These are phyloP conservation scores for Wickerhamomyces pijperi DNA, from an alignment of 805 yeast species.

Conservation along the genomic window DNA sequence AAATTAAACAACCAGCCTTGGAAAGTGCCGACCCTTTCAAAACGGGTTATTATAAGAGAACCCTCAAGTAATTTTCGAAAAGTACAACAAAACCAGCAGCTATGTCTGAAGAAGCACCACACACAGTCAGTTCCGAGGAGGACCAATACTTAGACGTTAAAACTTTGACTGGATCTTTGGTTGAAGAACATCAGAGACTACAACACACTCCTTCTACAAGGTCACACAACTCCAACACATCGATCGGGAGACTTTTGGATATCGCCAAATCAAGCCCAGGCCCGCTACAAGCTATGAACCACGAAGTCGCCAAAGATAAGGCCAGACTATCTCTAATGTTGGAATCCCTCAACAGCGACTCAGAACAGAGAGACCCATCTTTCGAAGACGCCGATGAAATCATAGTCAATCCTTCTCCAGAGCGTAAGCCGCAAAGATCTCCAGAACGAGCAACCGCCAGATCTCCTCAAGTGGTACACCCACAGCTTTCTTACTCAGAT, in stretches of 20 bases:
- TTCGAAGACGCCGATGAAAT: constrained; percentile 15
- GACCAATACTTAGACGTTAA: background rate
- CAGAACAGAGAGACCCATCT: background rate
- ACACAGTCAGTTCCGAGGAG: background rate
- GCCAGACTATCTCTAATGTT: constrained; percentile 8
- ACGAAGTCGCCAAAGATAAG: constrained; percentile 8
- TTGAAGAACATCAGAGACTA: background rate
- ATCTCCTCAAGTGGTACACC: background rate
- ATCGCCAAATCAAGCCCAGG: background rate
- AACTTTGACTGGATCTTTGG: background rate
- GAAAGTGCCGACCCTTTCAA: too few relatives aligned
- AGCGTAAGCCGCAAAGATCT: background rate
- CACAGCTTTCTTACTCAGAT: background rate
- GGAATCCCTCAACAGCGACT: constrained; percentile 6
- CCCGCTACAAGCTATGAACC: background rate
- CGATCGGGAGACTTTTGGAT: background rate
- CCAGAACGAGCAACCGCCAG: background rate
- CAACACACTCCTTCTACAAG: background rate
- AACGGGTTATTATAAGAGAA: too few relatives aligned
- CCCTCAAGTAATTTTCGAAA: too few relatives aligned
- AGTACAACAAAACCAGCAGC: background rate
- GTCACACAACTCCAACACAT: background rate
- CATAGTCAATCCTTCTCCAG: constrained; percentile 7
- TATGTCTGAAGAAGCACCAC: background rate
- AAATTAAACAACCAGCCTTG: too few relatives aligned